Evolutionary conservation across 805 yeast species (phyloP).

Genomic region (Torulaspora delbrueckii): DNA sequence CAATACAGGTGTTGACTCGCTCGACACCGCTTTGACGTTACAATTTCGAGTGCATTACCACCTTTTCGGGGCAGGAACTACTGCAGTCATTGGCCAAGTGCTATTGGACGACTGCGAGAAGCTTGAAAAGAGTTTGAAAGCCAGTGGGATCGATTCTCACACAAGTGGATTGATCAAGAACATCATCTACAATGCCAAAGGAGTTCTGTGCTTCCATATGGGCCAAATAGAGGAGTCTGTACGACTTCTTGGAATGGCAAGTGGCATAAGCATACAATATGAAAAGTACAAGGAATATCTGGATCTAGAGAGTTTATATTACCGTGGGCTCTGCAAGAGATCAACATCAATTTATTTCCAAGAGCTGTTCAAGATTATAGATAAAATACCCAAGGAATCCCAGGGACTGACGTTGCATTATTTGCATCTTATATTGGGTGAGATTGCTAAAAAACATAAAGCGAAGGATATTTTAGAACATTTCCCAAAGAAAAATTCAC

Average conservation of each 20-base stretch:
- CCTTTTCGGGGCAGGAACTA: slow-evolving; percentile 18
- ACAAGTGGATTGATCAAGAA: slow-evolving; percentile 14
- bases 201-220: slow-evolving; percentile 16
- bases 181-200: slow-evolving; percentile 20
- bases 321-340: slow-evolving; percentile 12
- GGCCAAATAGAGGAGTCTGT: slow-evolving; percentile 9
- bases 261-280: slow-evolving; percentile 3
- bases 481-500: slow-evolving; percentile 5
- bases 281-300: slow-evolving; percentile 16
- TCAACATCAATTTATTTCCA: slow-evolving; percentile 5
- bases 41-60: slow-evolving; percentile 31
- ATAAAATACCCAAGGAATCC: slow-evolving; percentile 22
- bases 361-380: slow-evolving; percentile 14
- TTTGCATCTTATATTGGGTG: slow-evolving; percentile 20
- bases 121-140: slow-evolving; percentile 8
- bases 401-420: slow-evolving; percentile 26
- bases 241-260: slow-evolving; percentile 9
- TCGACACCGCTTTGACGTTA: slow-evolving; percentile 25
- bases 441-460: slow-evolving; percentile 9
- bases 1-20: slow-evolving; percentile 15
- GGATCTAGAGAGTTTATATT: slow-evolving; percentile 26
- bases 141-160: background rate
- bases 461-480: slow-evolving; percentile 1
- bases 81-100: slow-evolving; percentile 15
- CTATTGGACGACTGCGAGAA: slow-evolving; percentile 20